Percentiles rank a stretch among this genome's conserved stretches.
phyloP scores from a whole-genome alignment of 495 filamentous ascomycete species.

The Penicillium atrosanguineum region DNA sequence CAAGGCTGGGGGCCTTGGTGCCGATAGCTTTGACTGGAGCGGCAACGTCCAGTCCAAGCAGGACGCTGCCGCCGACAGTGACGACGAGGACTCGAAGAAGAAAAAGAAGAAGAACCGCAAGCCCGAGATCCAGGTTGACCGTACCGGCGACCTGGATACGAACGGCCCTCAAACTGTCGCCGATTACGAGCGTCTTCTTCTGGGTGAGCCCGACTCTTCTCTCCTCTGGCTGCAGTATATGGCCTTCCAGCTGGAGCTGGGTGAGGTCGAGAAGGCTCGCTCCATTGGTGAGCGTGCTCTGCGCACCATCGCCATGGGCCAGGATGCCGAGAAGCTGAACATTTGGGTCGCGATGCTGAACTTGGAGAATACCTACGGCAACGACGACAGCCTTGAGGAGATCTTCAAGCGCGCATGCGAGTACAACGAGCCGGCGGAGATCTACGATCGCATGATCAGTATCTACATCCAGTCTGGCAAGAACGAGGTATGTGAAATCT shows the following conservation, averaged over 20 bases:
- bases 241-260: conserved; percentile 91
- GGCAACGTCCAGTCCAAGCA: conserved; percentile 52
- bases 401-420: conserved; percentile 91
- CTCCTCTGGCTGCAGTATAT: conserved; percentile 92
- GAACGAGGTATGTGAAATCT: conserved; percentile 49
- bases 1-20: conserved; percentile 59
- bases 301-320: conserved; percentile 80
- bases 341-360: conserved; percentile 94
- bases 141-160: conserved; percentile 81
- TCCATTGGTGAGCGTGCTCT: conserved; percentile 87
- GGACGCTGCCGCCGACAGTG: conserved; percentile 40
- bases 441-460: conserved; percentile 84
- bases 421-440: conserved; percentile 87
- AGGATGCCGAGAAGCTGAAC: conserved; percentile 87
- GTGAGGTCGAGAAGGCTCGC: conserved; percentile 80
- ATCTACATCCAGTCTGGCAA: conserved; percentile 93
- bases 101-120: conserved; percentile 82
- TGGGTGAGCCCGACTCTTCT: conserved; percentile 87
- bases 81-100: conserved; percentile 47
- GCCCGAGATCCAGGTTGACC: conserved; percentile 78
- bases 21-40: conserved; percentile 85
- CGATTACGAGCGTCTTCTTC: conserved; percentile 89
- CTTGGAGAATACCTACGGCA: conserved; percentile 88
- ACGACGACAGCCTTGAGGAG: conserved; percentile 77
- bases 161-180: conserved; percentile 86